A percentile compares a stretch with the other conserved stretches of the same genome.
Conservation (phyloP, 1,284 basidiomycete species). For the Coniferiporia sulphurascens region DNA sequence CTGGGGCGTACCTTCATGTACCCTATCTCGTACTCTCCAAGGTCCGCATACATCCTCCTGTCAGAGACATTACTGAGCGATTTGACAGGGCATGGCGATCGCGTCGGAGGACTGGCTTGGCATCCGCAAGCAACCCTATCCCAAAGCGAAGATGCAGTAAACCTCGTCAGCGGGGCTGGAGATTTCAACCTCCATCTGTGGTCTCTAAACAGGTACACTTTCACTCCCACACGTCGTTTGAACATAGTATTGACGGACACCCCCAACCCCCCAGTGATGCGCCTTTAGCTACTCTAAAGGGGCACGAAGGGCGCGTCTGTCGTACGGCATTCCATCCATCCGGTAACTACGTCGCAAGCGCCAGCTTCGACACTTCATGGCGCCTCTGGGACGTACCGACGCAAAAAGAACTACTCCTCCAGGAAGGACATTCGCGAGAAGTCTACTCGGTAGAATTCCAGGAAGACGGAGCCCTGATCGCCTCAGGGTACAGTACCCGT, state of each 20-base stretch:
- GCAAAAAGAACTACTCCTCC: conserved; percentile 77
- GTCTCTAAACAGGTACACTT: conserved; percentile 73
- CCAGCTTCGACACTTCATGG: conserved; percentile 99
- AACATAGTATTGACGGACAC: background rate
- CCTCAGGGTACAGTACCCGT: conserved; percentile 69
- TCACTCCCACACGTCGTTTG: background rate
- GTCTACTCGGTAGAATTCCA: conserved; percentile 96
- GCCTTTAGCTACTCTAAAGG: conserved; percentile 78
- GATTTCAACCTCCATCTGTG: conserved; percentile 86
- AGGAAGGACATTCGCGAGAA: conserved; percentile 97
- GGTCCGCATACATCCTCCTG: conserved; percentile 37
- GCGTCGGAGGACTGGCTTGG: conserved; percentile 95
- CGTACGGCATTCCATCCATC: conserved; percentile 96
- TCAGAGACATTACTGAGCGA: background rate
- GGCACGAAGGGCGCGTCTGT: conserved; percentile 88
- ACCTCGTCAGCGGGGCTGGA: conserved; percentile 88
- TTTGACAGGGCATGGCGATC: conserved; percentile 75
- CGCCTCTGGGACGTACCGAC: conserved; percentile 90
- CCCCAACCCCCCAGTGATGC: conserved; percentile 48
- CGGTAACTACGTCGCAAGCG: conserved; percentile 88
- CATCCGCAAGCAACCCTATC: conserved; percentile 90
- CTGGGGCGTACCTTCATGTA: conserved; percentile 92
- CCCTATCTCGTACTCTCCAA: conserved; percentile 65
- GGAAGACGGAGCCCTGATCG: conserved; percentile 87
- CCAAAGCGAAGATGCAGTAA: conserved; percentile 65